Percentiles rank a stretch among this genome's conserved stretches.
These are phyloP conservation scores for Chiua virens DNA, from an alignment of 768 basidiomycete genomes.

Conservation along the genomic window DNA sequence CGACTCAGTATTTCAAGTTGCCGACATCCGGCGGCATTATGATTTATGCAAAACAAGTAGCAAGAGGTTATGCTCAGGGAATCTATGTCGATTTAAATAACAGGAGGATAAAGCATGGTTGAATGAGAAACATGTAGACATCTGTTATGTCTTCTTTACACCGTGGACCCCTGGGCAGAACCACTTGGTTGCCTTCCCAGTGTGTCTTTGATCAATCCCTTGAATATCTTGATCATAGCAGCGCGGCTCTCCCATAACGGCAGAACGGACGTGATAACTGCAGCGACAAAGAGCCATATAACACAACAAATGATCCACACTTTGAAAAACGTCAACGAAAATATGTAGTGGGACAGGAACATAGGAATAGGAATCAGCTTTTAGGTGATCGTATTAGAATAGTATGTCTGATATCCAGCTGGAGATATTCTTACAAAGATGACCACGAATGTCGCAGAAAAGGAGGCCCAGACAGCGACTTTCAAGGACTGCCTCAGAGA, in stretches of 20 bases:
- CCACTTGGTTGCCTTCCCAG: background rate
- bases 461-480: constrained; percentile 14
- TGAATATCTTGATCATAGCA: constrained; percentile 10
- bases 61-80: too few relatives aligned
- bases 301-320: constrained; percentile 18
- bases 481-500: constrained; percentile 10
- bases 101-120: background rate
- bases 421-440: constrained; percentile 8
- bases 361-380: constrained; percentile 19
- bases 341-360: constrained; percentile 18
- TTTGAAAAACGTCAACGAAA: constrained; percentile 16
- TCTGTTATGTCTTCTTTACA: background rate
- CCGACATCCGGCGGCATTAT: too few relatives aligned
- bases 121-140: background rate
- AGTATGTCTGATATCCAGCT: background rate
- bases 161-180: background rate
- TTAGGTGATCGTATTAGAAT: background rate
- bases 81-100: background rate
- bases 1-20: too few relatives aligned
- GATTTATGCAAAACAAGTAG: too few relatives aligned
- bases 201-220: constrained; percentile 6
- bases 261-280: constrained; percentile 13
- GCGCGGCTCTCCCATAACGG: constrained; percentile 18
- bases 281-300: constrained; percentile 18
- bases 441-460: constrained; percentile 14